Percentiles rank a stretch among this genome's conserved stretches.
Conservation (phyloP, 176 grass and related monocot species). For the Typha latifolia region DNA sequence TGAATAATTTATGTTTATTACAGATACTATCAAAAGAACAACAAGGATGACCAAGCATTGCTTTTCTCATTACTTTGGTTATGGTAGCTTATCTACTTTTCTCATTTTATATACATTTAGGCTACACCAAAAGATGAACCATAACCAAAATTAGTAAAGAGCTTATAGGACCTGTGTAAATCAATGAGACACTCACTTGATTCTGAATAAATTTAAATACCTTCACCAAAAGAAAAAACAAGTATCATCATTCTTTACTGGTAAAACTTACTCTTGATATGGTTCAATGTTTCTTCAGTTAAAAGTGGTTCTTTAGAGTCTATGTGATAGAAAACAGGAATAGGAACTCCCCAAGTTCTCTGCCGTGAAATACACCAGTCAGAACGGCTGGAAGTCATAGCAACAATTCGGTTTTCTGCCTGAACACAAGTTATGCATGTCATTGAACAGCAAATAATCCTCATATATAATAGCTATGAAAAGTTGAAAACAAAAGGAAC, state of each 20-base stretch:
- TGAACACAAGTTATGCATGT: conserved; percentile 24
- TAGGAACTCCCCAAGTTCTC: conserved; percentile 97
- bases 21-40: too few species aligned
- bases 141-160: too few species aligned
- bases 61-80: too few species aligned
- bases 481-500: conserved; percentile 11
- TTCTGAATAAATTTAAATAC: too few species aligned
- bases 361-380: conserved; percentile 99
- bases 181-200: too few species aligned
- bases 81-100: too few species aligned
- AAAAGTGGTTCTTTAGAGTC: conserved; percentile 75
- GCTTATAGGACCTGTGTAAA: too few species aligned
- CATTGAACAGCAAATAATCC: conserved; percentile 3
- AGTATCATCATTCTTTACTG: not conserved
- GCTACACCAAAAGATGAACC: too few species aligned
- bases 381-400: conserved; percentile 83
- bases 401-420: conserved; percentile 90
- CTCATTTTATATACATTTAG: too few species aligned
- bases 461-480: conserved; percentile 8
- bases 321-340: conserved; percentile 92
- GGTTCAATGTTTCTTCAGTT: conserved; percentile 85
- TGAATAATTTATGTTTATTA: too few species aligned
- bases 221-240: too few species aligned
- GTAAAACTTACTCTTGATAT: conserved; percentile 59
- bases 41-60: too few species aligned